Evolutionary conservation across 164 flowering plant species (phyloP).

Genomic region (Protea cynaroides): DNA sequence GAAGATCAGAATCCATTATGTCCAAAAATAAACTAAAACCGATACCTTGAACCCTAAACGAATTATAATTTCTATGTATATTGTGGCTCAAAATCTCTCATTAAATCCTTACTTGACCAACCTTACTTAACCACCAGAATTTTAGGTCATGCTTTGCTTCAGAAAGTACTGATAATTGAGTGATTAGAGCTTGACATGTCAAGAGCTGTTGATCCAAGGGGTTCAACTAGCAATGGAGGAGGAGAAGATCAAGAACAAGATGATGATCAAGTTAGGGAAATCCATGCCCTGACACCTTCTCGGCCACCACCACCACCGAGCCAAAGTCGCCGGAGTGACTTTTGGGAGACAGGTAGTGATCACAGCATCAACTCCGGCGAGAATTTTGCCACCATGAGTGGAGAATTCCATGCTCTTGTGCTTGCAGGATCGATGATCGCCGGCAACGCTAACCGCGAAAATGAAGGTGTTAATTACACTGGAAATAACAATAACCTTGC

Average conservation of each 20-base stretch:
- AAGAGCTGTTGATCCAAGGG: not conserved
- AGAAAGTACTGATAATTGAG: too few species aligned
- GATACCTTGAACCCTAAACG: too few species aligned
- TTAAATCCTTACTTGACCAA: not conserved
- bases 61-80: too few species aligned
- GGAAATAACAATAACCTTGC: slow-evolving; percentile 2
- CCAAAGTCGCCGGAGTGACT: slow-evolving; percentile 22
- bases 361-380: slow-evolving; percentile 41
- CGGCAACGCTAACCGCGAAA: not conserved
- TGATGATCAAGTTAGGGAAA: not conserved
- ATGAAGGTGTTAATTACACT: not conserved
- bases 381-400: slow-evolving; percentile 46
- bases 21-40: too few species aligned
- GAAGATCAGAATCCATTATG: too few species aligned
- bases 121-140: not conserved
- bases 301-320: slow-evolving; percentile 19
- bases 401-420: slow-evolving; percentile 43
- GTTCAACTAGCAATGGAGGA: not conserved
- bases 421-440: slow-evolving; percentile 29
- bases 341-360: slow-evolving; percentile 55
- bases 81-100: too few species aligned
- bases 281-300: slow-evolving; percentile 11
- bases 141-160: too few species aligned
- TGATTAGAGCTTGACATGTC: not conserved
- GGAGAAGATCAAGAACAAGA: not conserved